Conservation (phyloP, 2,329 filamentous ascomycete genomes). For the Chaetomium olivaceum region DNA sequence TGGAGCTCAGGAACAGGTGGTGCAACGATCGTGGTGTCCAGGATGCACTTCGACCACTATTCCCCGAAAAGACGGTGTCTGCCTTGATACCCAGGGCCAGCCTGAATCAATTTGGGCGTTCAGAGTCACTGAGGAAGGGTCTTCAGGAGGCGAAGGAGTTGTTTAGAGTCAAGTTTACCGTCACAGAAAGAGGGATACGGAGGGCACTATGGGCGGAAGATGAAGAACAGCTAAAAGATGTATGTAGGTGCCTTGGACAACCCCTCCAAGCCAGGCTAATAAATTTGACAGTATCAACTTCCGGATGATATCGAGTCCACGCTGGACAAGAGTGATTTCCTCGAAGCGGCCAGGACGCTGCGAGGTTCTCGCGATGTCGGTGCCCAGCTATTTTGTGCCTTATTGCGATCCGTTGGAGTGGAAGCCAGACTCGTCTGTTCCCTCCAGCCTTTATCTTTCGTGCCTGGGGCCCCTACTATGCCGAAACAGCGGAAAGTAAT, state of each 20-base stretch:
- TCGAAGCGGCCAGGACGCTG: constrained; percentile 65
- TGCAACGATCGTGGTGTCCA: constrained; percentile 78
- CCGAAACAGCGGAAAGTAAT: constrained; percentile 42
- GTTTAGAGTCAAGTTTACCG: constrained; percentile 69
- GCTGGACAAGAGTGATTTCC: constrained; percentile 72
- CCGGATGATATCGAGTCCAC: constrained; percentile 66
- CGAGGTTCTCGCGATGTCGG: constrained; percentile 86
- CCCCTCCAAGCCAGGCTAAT: constrained; percentile 32
- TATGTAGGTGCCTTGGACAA: constrained; percentile 39
- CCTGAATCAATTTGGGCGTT: constrained; percentile 72
- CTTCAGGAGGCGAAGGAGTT: constrained; percentile 66
- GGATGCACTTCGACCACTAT: constrained; percentile 60
- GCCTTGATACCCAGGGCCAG: constrained; percentile 68
- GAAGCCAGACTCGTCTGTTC: constrained; percentile 85
- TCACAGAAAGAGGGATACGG: constrained; percentile 70
- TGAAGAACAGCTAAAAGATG: constrained; percentile 59
- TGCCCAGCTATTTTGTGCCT: constrained; percentile 84
- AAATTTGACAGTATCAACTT: constrained; percentile 50
- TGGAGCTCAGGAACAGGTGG: constrained; percentile 79
- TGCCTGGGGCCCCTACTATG: constrained; percentile 52
- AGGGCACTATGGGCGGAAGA: constrained; percentile 75
- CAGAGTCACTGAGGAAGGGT: constrained; percentile 76
- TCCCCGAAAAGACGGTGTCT: constrained; percentile 64
- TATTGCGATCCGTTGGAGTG: constrained; percentile 80
- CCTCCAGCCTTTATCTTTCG: constrained; percentile 76